Evolutionary conservation across 75 land plant genomes (phyloP), one percentile per base, ranked within the genome.

Genomic region (Ceratopteris richardii): DNA sequence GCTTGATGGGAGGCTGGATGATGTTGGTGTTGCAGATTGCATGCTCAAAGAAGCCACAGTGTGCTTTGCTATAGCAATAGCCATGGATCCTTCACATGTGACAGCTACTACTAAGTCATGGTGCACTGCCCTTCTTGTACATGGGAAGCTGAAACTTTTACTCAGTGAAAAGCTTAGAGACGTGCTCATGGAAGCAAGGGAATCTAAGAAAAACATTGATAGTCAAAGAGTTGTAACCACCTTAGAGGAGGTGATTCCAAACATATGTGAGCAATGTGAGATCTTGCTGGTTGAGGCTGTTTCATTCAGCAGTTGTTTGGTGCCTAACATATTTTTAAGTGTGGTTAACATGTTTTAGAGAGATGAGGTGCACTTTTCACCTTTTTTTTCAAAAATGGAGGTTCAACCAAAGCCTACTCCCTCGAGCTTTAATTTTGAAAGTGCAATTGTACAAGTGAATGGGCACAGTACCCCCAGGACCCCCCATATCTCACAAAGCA

Each of bases 231-330:
- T 9, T 5, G 21, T 20, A 4, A n/a, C 14, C 21, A 20, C 51
- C n/a, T 22, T 82, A 37, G 70, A 58, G 51, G 60, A 74, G 21
- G 60, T 60, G 31, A 77, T 92, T 64, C 72, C 65, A 44, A 66
- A 78, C 64, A 78, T 73, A 19, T 88, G 84, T 73, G 86, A 88
- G 56, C 86, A 92, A 60, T 88, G 94, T 76, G 89, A 88, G 70
- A 68, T 78, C 11, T 79, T 92, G 22, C 86, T 92, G 37, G 69
- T 88, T 63, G 81, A 78, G 64, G 94, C 97, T 22, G 97, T 94
- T n/a, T n/a, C n/a, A n/a, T n/a, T n/a, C n/a, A n/a, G n/a, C n/a
- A n/a, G n/a, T n/a, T n/a, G n/a, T n/a, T n/a, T n/a, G n/a, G n/a
- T n/a, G n/a, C n/a, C n/a, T n/a, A n/a, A n/a, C n/a, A n/a, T n/a